Evolutionary conservation across 352 stramenopile genomes (phyloP).

Genomic region (Phytophthora pistaciae): DNA sequence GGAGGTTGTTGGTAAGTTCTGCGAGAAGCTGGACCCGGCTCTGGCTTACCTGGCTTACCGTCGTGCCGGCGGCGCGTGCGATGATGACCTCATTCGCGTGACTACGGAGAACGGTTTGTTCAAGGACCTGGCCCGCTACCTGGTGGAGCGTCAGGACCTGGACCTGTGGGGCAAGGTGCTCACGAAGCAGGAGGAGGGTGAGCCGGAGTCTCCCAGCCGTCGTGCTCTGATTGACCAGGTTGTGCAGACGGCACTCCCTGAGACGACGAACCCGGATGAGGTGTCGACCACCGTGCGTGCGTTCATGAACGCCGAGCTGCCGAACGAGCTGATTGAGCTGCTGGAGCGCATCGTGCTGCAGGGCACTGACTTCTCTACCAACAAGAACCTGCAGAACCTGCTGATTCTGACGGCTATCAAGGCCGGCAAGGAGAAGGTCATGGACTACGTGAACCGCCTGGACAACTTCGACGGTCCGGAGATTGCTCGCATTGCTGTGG

Average conservation of each 20-base stretch:
- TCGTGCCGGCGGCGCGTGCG: slow-evolving; percentile 97
- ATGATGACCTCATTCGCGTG: slow-evolving; percentile 99
- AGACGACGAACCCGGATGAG: slow-evolving; percentile 99
- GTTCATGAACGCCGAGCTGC: slow-evolving; percentile 99
- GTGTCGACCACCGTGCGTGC: slow-evolving; percentile 99
- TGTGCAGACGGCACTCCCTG: slow-evolving; percentile 99
- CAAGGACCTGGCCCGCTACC: slow-evolving; percentile 99
- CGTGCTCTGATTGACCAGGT: slow-evolving; percentile 99
- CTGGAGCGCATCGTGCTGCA: slow-evolving; percentile 99
- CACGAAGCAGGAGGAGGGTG: slow-evolving; percentile 92
- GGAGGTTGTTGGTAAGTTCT: slow-evolving; percentile 99
- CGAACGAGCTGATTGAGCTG: slow-evolving; percentile 99
- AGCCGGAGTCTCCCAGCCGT: slow-evolving; percentile 91
- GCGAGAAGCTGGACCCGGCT: slow-evolving; percentile 99
- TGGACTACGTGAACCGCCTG: slow-evolving; percentile 99
- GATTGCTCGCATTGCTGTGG: slow-evolving; percentile 99
- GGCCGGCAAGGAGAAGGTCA: slow-evolving; percentile 97
- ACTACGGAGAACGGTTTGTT: slow-evolving; percentile 99
- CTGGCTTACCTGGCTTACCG: slow-evolving; percentile 99
- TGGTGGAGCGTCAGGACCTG: slow-evolving; percentile 99
- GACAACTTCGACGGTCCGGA: slow-evolving; percentile 99
- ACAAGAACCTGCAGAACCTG: slow-evolving; percentile 99
- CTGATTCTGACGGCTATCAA: slow-evolving; percentile 99
- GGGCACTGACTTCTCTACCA: slow-evolving; percentile 99
- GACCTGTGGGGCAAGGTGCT: slow-evolving; percentile 99